Evolutionary conservation across 2,329 filamentous ascomycete species (phyloP).

Genomic region (Stachybotrys chlorohalonatus): DNA sequence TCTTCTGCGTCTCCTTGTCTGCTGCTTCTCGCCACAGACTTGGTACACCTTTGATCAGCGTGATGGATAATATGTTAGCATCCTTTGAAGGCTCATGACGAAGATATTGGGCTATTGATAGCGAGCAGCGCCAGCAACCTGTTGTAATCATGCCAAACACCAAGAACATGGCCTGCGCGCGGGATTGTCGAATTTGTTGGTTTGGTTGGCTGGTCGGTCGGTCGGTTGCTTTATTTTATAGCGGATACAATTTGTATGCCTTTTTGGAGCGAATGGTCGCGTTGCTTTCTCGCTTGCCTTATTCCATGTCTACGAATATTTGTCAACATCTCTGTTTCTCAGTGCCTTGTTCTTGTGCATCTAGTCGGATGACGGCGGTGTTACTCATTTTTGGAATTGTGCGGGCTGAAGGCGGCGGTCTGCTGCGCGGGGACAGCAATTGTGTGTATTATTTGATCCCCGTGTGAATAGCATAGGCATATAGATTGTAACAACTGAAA

Average conservation of each 20-base stretch:
- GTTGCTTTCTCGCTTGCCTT: background rate
- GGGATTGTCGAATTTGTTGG: no score
- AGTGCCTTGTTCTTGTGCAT: background rate
- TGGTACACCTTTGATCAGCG: background rate
- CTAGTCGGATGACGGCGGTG: no score
- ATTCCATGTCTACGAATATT: background rate
- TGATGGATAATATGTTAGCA: background rate
- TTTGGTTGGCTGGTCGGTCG: background rate
- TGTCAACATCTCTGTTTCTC: background rate
- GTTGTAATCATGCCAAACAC: background rate
- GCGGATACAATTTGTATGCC: background rate
- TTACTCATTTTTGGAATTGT: no score
- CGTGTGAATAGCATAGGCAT: no score
- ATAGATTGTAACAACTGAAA: no score
- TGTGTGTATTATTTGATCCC: no score
- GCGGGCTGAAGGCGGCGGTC: no score
- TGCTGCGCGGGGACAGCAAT: no score
- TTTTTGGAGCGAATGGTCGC: background rate
- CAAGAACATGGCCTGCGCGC: background rate
- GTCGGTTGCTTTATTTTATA: background rate
- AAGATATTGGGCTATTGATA: background rate
- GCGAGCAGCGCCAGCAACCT: background rate
- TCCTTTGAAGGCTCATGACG: background rate
- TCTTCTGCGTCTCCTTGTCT: background rate
- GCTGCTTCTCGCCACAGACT: background rate